Evolutionary conservation across 2,329 filamentous ascomycete species (phyloP), one percentile per base, ranked within the genome.

Genomic region (Fusarium subtropicale): DNA sequence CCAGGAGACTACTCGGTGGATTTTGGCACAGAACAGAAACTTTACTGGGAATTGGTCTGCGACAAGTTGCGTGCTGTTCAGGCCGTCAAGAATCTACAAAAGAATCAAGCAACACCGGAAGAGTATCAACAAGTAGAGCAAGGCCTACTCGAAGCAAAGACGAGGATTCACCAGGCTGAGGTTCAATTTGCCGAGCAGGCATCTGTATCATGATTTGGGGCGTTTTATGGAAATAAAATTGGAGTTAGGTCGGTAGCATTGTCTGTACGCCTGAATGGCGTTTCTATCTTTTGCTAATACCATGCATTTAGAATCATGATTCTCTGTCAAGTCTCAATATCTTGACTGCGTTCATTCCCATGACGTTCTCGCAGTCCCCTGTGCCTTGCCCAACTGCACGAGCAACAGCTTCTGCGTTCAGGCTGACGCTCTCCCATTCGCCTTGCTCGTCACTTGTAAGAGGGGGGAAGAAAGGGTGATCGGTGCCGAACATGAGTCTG

Each of bases 381-480:
- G 81, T 81, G 6, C 83, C 82, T 42, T 79, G 77, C 1, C 81
- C 82, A 38, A 89, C 82, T 0, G 86, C 83, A 12, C 79, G 81
- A 18, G 81, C 77, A n/a, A 90, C 87, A 8, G 88, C 88, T 8
- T 81, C 78, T 1, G 78, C 79, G 61, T 85, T 85, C 69, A 82
- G 61, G 51, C 77, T 86, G 5, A 92, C 90, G 75, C 91, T 93
- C 73, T 90, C 85, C 91, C 91, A 93, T 72, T 90, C 85, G 38
- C 84, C 86, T 68, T 87, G 83, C 60, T 88, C 88, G 51, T 89
- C 87, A 36, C 81, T 83, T 33, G 84, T 85, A 20, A 94, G 79
- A 1, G 92, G 92, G n/a, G 92, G 92, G 79, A 95, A 95, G 81
- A 95, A 94, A 0, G 92, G 92, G 77, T 94, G 91, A 76, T 94